Evolutionary conservation across 2,329 filamentous ascomycete species (phyloP).

Genomic region (Alternaria atra): DNA sequence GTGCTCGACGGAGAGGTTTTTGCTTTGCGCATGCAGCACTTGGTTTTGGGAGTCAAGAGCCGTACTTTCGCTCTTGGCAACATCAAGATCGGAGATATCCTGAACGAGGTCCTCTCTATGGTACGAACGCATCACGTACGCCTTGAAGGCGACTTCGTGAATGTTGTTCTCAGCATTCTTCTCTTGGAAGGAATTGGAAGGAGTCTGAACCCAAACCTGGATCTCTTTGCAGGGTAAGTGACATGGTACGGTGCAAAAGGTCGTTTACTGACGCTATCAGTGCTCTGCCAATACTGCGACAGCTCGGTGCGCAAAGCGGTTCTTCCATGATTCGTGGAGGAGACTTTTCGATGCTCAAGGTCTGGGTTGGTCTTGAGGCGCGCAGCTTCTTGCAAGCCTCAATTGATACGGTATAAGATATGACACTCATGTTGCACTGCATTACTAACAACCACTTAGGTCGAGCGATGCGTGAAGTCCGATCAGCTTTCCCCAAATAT

Average conservation of each 20-base stretch:
- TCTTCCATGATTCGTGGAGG: slow-evolving; percentile 61
- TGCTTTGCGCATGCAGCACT: slow-evolving; percentile 94
- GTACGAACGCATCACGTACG: slow-evolving; percentile 91
- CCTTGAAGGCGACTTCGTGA: slow-evolving; percentile 96
- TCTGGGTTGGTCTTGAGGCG: slow-evolving; percentile 92
- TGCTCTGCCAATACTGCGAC: slow-evolving; percentile 87
- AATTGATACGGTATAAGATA: slow-evolving; percentile 77
- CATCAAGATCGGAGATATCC: slow-evolving; percentile 93
- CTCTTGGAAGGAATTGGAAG: slow-evolving; percentile 93
- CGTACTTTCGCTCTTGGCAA: slow-evolving; percentile 90
- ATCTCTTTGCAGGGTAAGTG: slow-evolving; percentile 77
- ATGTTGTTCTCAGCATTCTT: slow-evolving; percentile 94
- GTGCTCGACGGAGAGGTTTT: slow-evolving; percentile 92
- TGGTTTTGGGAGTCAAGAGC: slow-evolving; percentile 89
- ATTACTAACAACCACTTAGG: slow-evolving; percentile 56
- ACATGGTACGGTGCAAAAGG: background rate
- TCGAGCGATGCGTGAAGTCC: slow-evolving; percentile 89
- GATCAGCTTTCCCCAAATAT: slow-evolving; percentile 89
- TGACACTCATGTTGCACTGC: background rate
- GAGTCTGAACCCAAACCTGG: slow-evolving; percentile 83
- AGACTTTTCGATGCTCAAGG: slow-evolving; percentile 75
- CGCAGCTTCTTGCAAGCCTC: slow-evolving; percentile 89
- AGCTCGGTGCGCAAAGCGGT: slow-evolving; percentile 81
- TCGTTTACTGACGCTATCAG: slow-evolving; percentile 55
- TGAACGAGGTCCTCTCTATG: slow-evolving; percentile 91